A percentile compares a stretch with the other conserved stretches of the same genome.
Evolutionary conservation across 352 stramenopile genomes (phyloP).

Genomic region (Lagenidium sp.): DNA sequence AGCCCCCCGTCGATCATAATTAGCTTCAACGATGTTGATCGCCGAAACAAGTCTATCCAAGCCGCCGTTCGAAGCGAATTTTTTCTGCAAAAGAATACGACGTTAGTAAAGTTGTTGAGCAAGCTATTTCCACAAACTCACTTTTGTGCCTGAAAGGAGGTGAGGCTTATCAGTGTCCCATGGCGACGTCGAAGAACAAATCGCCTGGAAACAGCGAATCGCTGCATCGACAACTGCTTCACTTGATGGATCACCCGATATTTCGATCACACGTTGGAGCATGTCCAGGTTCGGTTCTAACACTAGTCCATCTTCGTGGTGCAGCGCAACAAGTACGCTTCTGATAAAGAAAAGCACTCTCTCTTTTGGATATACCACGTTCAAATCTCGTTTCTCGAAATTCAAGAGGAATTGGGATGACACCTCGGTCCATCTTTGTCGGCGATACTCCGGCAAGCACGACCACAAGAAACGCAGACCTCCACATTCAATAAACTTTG

Average conservation of each 20-base stretch:
- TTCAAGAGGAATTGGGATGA: conserved; percentile 2
- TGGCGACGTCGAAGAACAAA: too few species aligned
- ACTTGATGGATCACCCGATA: too few species aligned
- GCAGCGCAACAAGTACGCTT: conserved; percentile 1
- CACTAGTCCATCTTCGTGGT: too few species aligned
- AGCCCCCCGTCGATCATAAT: background rate
- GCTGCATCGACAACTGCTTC: too few species aligned
- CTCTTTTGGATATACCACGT: background rate
- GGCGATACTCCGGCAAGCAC: conserved; percentile 1
- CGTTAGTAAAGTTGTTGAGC: too few species aligned
- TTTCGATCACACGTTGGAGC: too few species aligned
- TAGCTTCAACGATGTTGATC: background rate
- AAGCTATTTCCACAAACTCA: too few species aligned
- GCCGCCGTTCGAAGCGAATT: background rate
- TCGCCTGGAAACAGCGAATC: too few species aligned
- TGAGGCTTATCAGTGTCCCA: too few species aligned
- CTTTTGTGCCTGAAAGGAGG: too few species aligned
- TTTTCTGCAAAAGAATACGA: conserved; percentile 1
- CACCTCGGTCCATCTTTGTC: background rate
- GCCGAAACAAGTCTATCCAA: conserved; percentile 1
- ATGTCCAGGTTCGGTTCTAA: too few species aligned
- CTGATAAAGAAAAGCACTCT: conserved; percentile 6
- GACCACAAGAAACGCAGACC: conserved; percentile 5
- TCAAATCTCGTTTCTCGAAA: background rate
- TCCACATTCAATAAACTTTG: conserved; percentile 2